phyloP scores from a whole-genome alignment of 148 eudicot genomes.

The Chenopodium album region DNA sequence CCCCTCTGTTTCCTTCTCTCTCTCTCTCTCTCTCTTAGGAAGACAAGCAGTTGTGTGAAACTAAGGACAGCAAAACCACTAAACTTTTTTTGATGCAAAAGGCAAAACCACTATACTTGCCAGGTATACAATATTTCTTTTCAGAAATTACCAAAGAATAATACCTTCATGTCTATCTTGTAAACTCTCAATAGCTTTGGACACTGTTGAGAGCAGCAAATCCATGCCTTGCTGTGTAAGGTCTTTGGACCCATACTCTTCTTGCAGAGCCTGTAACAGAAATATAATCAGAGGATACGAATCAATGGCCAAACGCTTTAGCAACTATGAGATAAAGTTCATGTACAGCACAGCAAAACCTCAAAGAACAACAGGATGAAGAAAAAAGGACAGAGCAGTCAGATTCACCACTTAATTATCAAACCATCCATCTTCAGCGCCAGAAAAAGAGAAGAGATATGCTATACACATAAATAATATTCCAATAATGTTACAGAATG shows the following conservation, averaged over 20 bases:
- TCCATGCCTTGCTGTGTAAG: constrained; percentile 60
- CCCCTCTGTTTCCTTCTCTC: too few species aligned
- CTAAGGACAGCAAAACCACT: background rate
- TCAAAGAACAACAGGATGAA: background rate
- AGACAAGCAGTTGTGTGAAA: background rate
- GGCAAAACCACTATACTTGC: background rate
- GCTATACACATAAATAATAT: too few species aligned
- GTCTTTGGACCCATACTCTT: constrained; percentile 64
- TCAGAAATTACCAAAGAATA: background rate
- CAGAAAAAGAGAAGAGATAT: background rate
- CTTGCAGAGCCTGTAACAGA: constrained; percentile 59
- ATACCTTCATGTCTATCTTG: constrained; percentile 55
- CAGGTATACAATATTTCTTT: background rate
- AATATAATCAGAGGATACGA: constrained; percentile 16
- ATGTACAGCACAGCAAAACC: background rate
- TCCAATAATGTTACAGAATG: background rate
- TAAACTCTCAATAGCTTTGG: constrained; percentile 54
- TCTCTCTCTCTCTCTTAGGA: background rate
- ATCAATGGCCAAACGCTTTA: background rate
- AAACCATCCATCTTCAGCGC: background rate
- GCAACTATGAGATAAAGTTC: background rate
- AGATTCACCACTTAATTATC: background rate
- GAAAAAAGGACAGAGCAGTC: background rate
- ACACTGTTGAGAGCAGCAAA: constrained; percentile 50
- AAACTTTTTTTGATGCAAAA: too few species aligned